Evolutionary conservation across 2,329 filamentous ascomycete species (phyloP), one percentile per base, ranked within the genome.

Genomic region (Penicillium psychrosexuale): DNA sequence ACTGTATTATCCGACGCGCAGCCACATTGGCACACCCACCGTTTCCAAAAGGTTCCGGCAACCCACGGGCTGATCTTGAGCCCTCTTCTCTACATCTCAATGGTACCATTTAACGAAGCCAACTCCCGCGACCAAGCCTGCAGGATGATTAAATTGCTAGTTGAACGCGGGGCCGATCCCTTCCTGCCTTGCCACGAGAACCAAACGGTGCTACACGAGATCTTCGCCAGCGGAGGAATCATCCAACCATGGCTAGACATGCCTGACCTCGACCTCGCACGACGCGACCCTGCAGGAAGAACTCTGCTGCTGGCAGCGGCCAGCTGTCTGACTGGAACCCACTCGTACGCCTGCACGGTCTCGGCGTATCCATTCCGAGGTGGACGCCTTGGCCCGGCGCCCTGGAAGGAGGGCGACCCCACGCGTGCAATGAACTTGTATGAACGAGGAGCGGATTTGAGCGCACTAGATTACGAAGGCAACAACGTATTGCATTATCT

Each of bases 21-120:
- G 42, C 19, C 38, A 6, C 49, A 57, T 43, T 62, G 60, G 60
- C 58, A 62, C 22, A 52, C 56, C 1, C 46, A 46, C 3, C 38
- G 58, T 17, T 13, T 57, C 15, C 4, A 36, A 37, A 52, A 54
- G 13, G 7, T 38, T 28, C 22, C 44, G 4, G 5, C 2, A 8
- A 15, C 11, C 4, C 27, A n/a, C 3, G 53, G 48, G 24, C 8
- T 42, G 15, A 17, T 57, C 11, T 37, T 61, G 24, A 50, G 39
- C 7, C 60, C 62, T 15, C 48, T 65, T 15, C 39, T 54, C 27
- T 64, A 62, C 37, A 59, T 62, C 22, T 57, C 61, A 9, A 56
- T 53, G 49, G n/a, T 43, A 3, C 38, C 45, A 8, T 63, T 61
- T 38, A 63, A 63, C 40, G 58, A 61, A 30, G 19, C 22, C 13